Base-by-base conservation (phyloP, 192 early-diverging fungal species). In the Entomortierella lignicola region DNA sequence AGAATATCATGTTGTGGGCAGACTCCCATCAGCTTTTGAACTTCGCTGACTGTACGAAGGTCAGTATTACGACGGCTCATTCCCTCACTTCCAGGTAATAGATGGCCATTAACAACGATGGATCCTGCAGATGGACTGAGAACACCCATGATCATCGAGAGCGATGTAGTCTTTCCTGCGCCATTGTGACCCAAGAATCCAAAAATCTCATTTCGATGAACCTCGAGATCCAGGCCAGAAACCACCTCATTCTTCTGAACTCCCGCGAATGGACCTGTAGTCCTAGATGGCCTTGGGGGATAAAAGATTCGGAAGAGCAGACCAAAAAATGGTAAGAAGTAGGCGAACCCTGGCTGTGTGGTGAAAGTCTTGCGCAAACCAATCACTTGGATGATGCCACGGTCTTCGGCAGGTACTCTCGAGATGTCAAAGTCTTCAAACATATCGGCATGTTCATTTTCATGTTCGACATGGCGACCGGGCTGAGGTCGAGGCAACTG, bases 131-230 rank as follows among this genome's bases (percentile, higher is more conserved):
- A 51, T 1, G 83, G 69, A 25, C 70, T 72, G 27, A 85, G 32
- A 60, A 74, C 53, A 26, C 82, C 71, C 66, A 82, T 77, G 41
- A 85, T 69, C 30, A 81, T 81, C 18, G 70, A 69, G 6, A 85
- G 53, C 10, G 82, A 80, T 3, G 84, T 90, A 2, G 87, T 86
- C 59, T 90, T 90, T 13, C 89, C 89, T 6, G 84, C 84, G 13
- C 89, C 89, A 58, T 91, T 91, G 55, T 87, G 87, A 47, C 88
- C 87, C 62, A 88, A 66, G 51, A 90, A 80, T 21, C 85, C 82
- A 31, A 88, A 63, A 31, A 84, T 87, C 70, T 89, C 85, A 34
- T 85, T 86, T 26, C 63, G 43, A 34, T 86, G 67, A 18, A 86
- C 53, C 25, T 86, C 72, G 7, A 88, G 32, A 51, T 66, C 51